Conservation (phyloP, 2,329 filamentous ascomycete species). For the Epichloe amarillans region DNA sequence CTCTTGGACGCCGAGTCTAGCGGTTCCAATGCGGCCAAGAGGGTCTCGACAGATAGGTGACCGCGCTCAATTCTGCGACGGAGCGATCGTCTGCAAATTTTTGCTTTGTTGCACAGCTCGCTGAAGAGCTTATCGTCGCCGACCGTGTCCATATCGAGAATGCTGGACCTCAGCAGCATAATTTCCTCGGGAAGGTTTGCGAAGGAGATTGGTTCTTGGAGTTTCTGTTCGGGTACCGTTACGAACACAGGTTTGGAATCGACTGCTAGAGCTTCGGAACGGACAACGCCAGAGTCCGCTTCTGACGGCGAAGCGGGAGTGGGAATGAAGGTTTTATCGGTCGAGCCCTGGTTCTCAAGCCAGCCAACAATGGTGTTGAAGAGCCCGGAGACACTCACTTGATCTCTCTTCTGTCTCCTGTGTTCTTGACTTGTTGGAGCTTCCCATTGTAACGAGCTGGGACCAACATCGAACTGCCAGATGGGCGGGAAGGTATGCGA, state of each 20-base stretch:
- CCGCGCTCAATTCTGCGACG: conserved; percentile 7
- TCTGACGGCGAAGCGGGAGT: conserved; percentile 1
- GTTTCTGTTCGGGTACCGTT: background rate
- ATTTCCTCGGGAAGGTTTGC: conserved; percentile 8
- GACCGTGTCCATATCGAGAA: conserved; percentile 1
- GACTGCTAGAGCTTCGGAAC: conserved; percentile 4
- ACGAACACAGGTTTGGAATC: background rate
- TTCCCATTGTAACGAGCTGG: conserved; percentile 39
- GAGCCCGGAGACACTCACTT: conserved; percentile 8
- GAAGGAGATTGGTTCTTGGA: background rate
- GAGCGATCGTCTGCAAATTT: conserved; percentile 7
- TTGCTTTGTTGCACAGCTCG: background rate
- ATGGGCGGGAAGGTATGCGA: conserved; percentile 23
- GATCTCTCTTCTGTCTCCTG: conserved; percentile 12
- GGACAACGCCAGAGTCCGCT: background rate
- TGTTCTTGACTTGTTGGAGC: conserved; percentile 26
- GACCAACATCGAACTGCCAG: conserved; percentile 33
- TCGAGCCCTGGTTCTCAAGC: conserved; percentile 12
- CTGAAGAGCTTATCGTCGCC: conserved; percentile 5
- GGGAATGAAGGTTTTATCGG: conserved; percentile 10
- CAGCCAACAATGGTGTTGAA: conserved; percentile 17
- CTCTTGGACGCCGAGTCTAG: conserved; percentile 8
- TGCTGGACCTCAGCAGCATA: conserved; percentile 5
- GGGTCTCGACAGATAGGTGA: conserved; percentile 6
- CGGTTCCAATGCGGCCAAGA: conserved; percentile 9